These are phyloP conservation scores for Aquilaria yunnanensis DNA, from an alignment of 345 rosid species.

Conservation along the genomic window DNA sequence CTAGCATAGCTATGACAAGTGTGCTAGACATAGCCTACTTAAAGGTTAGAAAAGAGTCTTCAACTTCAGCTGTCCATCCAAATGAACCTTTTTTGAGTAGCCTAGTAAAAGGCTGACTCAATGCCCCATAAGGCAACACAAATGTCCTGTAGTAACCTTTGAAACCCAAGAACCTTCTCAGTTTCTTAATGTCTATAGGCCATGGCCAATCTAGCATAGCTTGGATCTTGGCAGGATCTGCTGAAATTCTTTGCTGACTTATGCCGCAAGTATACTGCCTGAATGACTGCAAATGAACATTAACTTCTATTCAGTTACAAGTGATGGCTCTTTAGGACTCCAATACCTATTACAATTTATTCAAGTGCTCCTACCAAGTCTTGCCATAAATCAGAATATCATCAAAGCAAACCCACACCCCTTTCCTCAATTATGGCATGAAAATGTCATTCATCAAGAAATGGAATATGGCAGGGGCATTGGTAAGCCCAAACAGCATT, in stretches of 20 bases:
- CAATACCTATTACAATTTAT: neutral
- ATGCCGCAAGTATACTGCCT: slow-evolving; percentile 1
- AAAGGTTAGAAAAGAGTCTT: neutral
- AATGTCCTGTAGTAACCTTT: slow-evolving; percentile 5
- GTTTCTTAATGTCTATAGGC: neutral
- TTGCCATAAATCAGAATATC: slow-evolving; percentile 9
- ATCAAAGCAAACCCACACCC: slow-evolving; percentile 8
- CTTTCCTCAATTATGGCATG: neutral
- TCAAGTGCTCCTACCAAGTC: neutral
- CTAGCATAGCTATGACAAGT: neutral
- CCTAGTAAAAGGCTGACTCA: neutral
- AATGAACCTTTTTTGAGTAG: neutral
- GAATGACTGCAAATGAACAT: neutral
- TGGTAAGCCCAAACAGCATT: slow-evolving; percentile 16
- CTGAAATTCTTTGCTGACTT: neutral
- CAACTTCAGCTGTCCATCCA: neutral
- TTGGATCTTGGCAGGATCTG: neutral
- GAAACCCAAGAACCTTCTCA: neutral
- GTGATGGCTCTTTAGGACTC: neutral
- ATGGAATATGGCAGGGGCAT: slow-evolving; percentile 15
- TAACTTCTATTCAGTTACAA: neutral
- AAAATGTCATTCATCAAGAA: slow-evolving; percentile 6
- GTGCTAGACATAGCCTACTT: neutral
- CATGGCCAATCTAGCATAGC: neutral
- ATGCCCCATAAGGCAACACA: neutral